Evolutionary conservation across 805 yeast species (phyloP).

Genomic region (Citeromyces nyonsensis): DNA sequence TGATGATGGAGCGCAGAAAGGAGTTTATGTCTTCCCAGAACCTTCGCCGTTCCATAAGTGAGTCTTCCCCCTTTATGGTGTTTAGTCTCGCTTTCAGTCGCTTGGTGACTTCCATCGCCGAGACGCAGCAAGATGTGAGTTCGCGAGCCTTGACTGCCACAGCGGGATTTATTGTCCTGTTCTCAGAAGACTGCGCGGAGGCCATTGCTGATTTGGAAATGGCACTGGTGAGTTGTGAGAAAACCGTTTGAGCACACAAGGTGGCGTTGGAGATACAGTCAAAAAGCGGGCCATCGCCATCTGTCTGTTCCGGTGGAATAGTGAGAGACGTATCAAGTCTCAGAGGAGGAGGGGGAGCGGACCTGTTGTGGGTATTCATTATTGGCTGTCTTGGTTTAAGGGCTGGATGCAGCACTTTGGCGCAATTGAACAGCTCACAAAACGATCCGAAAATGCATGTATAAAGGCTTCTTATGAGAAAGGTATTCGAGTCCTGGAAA

Average conservation of each 20-base stretch:
- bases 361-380: too few species aligned
- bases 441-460: not conserved
- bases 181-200: conserved; percentile 21
- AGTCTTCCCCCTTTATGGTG: conserved; percentile 21
- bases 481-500: conserved; percentile 42
- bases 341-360: not conserved
- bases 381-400: not conserved
- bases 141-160: conserved; percentile 60
- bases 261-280: conserved; percentile 50
- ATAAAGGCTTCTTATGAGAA: conserved; percentile 29
- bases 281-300: conserved; percentile 53
- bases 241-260: conserved; percentile 59
- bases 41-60: conserved; percentile 36
- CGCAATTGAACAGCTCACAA: not conserved
- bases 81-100: conserved; percentile 40
- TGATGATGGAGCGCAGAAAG: conserved; percentile 71
- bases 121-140: conserved; percentile 58
- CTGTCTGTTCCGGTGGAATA: conserved; percentile 17
- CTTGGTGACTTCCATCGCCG: conserved; percentile 73
- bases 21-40: conserved; percentile 80
- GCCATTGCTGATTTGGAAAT: conserved; percentile 49
- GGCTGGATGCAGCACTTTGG: conserved; percentile 1
- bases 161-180: conserved; percentile 14
- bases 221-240: conserved; percentile 55
- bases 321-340: conserved; percentile 1